Conservation (phyloP, 805 yeast genomes). For the Metahyphopichia silvanorum region DNA sequence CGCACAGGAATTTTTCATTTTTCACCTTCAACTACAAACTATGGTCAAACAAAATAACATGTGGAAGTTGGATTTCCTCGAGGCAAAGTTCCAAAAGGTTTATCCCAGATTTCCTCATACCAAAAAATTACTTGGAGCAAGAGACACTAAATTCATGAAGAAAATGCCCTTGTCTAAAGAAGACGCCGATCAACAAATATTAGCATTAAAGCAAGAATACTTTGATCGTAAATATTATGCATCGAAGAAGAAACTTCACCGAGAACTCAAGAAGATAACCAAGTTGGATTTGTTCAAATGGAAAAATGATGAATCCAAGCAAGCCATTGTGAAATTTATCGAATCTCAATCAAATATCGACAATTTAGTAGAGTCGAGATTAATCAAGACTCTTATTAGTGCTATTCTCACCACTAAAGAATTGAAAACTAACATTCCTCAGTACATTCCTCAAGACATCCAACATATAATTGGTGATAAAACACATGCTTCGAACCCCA, state of each 20-base stretch:
- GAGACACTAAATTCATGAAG: slow-evolving; percentile 39
- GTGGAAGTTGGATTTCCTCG: slow-evolving; percentile 58
- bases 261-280: slow-evolving; percentile 28
- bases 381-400: slow-evolving; percentile 24
- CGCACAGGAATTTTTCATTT: slow-evolving; percentile 3
- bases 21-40: background rate
- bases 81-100: slow-evolving; percentile 42
- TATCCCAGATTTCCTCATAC: slow-evolving; percentile 50
- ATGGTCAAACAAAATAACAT: slow-evolving; percentile 33
- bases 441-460: slow-evolving; percentile 28
- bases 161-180: slow-evolving; percentile 37
- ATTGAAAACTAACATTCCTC: slow-evolving; percentile 29
- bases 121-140: slow-evolving; percentile 43
- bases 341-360: slow-evolving; percentile 14
- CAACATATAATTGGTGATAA: slow-evolving; percentile 24
- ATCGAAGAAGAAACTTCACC: slow-evolving; percentile 36
- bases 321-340: slow-evolving; percentile 18
- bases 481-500: slow-evolving; percentile 38
- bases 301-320: slow-evolving; percentile 7
- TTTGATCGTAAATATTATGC: slow-evolving; percentile 51
- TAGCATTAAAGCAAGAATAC: slow-evolving; percentile 39
- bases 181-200: slow-evolving; percentile 46
- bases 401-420: slow-evolving; percentile 28
- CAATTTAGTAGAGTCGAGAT: slow-evolving; percentile 27
- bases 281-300: slow-evolving; percentile 11